These are phyloP conservation scores for Rhododendron mucronatum DNA, from an alignment of 148 eudicot genomes.

Conservation along the genomic window DNA sequence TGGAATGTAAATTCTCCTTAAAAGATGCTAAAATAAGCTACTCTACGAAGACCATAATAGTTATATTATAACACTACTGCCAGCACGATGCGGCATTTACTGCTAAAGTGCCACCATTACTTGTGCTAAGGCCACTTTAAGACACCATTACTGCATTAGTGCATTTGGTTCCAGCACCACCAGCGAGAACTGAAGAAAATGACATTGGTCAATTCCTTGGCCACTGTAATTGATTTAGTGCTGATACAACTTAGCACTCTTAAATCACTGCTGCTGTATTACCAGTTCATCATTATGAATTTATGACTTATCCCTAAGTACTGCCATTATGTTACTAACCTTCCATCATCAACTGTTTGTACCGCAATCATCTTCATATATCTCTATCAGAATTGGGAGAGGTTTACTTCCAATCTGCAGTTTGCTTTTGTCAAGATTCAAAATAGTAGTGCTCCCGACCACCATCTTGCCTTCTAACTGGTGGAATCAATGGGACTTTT, in stretches of 20 bases:
- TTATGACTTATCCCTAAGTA: neutral
- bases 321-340: neutral
- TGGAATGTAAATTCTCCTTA: neutral
- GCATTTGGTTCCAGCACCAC: neutral
- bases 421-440: neutral
- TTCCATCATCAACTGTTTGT: neutral
- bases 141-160: neutral
- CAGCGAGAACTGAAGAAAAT: neutral
- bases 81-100: neutral
- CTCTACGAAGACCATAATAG: neutral
- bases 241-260: neutral
- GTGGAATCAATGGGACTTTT: neutral
- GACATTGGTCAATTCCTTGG: neutral
- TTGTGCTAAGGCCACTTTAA: neutral
- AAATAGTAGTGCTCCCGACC: neutral
- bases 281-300: neutral
- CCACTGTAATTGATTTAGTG: neutral
- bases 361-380: neutral
- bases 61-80: neutral
- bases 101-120: neutral
- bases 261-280: neutral
- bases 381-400: neutral
- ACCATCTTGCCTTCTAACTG: conserved; percentile 1
- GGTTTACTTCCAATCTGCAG: neutral
- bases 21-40: neutral